Evolutionary conservation across 306 rosid species (phyloP), one percentile per base, ranked within the genome.

Genomic region (Astragalus glycyphyllos): DNA sequence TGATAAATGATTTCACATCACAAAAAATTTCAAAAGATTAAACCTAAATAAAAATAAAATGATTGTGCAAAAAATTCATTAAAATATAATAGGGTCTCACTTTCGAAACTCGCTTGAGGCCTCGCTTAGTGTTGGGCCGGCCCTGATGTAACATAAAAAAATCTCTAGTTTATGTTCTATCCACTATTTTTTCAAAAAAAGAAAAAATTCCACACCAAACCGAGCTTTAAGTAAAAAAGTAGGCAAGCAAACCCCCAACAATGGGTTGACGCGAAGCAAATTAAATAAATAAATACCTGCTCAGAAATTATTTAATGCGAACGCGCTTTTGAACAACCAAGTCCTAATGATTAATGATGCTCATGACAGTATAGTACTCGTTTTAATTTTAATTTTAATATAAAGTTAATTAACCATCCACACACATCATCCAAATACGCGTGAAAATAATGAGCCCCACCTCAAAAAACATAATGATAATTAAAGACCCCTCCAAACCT

Each of bases 301-400:
- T n/a, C n/a, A 13, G 1, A 6, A 45, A 45, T 11, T 11, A 45
- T 58, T 69, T 34, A 84, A 75, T 38, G 7, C 14, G 49, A 79
- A 79, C 89, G 89, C 89, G 86, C 72, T 55, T 77, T 72, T 54
- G 74, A 69, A 69, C 55, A 69, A 72, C 67, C 71, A 42, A 68
- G 61, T 71, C 57, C 23, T 5, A 31, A 13, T 44, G 15, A 31
- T 14, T 29, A 17, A 0, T 67, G 5, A 7, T n/a, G n/a, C n/a
- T n/a, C n/a, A n/a, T n/a, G n/a, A n/a, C n/a, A n/a, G n/a, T n/a
- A n/a, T n/a, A n/a, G n/a, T n/a, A n/a, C n/a, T n/a, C n/a, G n/a
- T n/a, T n/a, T n/a, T n/a, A n/a, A n/a, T n/a, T n/a, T n/a, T 49
- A 0, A 4, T 59, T 20, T 11, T 31, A 1, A 42, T 11, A 41